Base-by-base conservation (phyloP, 495 filamentous ascomycete genomes). In the Glutinoglossum americanum region DNA sequence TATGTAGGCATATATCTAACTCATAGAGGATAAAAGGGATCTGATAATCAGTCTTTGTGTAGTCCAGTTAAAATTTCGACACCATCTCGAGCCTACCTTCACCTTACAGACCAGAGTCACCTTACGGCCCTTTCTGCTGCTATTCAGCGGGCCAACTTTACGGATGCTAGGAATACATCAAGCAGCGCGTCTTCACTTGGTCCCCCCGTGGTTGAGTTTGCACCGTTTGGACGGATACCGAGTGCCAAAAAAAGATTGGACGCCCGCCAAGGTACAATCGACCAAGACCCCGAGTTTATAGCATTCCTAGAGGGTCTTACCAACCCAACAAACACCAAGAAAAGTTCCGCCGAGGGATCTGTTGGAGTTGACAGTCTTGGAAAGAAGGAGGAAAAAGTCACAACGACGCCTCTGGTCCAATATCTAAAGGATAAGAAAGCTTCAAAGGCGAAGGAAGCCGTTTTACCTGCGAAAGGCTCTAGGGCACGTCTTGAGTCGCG, bases 201-300 rank as follows among this genome's bases (percentile, higher is more conserved):
- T 0, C 85, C 83, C 17, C 89, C 89, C 0, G 72, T 75, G 10
- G 71, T 94, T 15, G 89, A 96, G 64, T 84, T 86, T 64, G 79
- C 92, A 26, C 78, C 84, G 2, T 92, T 88, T 67, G 83, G 85
- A 54, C 85, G 87, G 61, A 76, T 83, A 0, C 87, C 93, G 17
- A 73, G 74, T 7, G 84, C 81, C 59, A 82, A 76, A 63, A 73
- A 74, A 39, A 81, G 87, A 25, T 77, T 78, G 51, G 92, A 98
- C 73, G 78, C 78, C 59, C 81, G 90, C 3, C 86, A 94, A 66
- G 92, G 93, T 47, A 93, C 87, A 5, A 96, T 98, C 59, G 92
- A 98, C 62, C 87, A 90, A 63, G 92, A 98, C 66, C 80, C 83
- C 0, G 92, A 97, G 58, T 97, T 97, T 61, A 93, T 94, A 69